Conservation (phyloP, 2,329 filamentous ascomycete genomes). For the Stemphylium lycopersici region DNA sequence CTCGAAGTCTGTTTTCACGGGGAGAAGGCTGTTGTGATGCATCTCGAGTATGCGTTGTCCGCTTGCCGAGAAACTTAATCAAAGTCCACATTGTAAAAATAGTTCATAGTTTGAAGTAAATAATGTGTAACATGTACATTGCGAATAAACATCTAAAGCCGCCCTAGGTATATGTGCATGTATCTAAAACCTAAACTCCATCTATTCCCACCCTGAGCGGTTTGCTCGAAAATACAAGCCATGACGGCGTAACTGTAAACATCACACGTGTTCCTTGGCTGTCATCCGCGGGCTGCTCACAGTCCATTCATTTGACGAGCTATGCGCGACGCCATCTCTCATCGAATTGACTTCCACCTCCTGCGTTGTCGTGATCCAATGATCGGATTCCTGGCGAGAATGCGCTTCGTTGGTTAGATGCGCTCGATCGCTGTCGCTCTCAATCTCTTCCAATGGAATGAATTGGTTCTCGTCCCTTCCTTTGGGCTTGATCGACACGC, state of each 20-base stretch:
- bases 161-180: no score
- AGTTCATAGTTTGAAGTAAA: no score
- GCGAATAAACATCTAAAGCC: no score
- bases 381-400: constrained; percentile 4
- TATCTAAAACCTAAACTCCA: neutral
- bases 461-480: constrained; percentile 24
- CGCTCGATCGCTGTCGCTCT: constrained; percentile 13
- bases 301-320: constrained; percentile 15
- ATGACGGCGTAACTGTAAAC: neutral
- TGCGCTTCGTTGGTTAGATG: constrained; percentile 1
- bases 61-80: no score
- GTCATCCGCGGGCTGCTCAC: constrained; percentile 7
- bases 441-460: constrained; percentile 22
- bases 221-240: neutral
- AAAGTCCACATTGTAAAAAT: no score
- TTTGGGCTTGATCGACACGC: constrained; percentile 26
- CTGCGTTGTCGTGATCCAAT: constrained; percentile 13
- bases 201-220: neutral
- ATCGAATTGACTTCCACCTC: constrained; percentile 6
- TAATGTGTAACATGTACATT: no score
- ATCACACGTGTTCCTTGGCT: constrained; percentile 20
- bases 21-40: no score
- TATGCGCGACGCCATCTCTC: neutral
- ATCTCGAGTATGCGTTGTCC: no score
- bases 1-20: no score